Percentiles rank a stretch among this genome's conserved stretches.
Conservation (phyloP, 345 rosid genomes). For the Euphorbia peplus region DNA sequence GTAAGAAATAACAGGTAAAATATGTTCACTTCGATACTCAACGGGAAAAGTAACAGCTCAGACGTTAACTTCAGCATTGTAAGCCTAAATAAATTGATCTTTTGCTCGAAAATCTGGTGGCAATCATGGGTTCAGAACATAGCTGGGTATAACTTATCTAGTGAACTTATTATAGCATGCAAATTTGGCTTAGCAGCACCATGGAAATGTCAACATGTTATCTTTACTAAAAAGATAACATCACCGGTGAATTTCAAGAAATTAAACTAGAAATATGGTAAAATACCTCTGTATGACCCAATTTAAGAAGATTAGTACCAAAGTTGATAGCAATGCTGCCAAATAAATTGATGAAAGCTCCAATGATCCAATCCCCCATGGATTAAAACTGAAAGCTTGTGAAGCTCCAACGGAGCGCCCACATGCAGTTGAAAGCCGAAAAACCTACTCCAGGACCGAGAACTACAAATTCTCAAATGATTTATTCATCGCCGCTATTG, state of each 20-base stretch:
- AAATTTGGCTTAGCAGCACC: too few relatives aligned
- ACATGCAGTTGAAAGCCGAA: constrained; percentile 33
- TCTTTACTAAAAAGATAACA: neutral
- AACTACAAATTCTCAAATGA: constrained; percentile 17
- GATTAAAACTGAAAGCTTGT: constrained; percentile 36
- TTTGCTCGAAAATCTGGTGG: neutral
- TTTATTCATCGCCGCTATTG: too few relatives aligned
- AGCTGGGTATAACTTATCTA: neutral
- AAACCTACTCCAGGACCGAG: constrained; percentile 24
- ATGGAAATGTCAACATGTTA: neutral
- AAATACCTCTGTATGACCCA: constrained; percentile 96
- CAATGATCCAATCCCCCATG: constrained; percentile 99
- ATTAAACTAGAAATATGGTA: neutral
- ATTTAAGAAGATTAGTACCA: constrained; percentile 97
- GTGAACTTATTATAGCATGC: too few relatives aligned
- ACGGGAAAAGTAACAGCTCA: neutral
- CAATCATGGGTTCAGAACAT: neutral
- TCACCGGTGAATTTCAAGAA: neutral
- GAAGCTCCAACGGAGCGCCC: constrained; percentile 33
- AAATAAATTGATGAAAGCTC: constrained; percentile 89
- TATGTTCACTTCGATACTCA: neutral
- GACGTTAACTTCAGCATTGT: neutral
- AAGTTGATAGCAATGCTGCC: constrained; percentile 99
- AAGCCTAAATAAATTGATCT: neutral
- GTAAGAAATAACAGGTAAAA: neutral